phyloP scores from a whole-genome alignment of 495 filamentous ascomycete genomes.

The Echria macrotheca region DNA sequence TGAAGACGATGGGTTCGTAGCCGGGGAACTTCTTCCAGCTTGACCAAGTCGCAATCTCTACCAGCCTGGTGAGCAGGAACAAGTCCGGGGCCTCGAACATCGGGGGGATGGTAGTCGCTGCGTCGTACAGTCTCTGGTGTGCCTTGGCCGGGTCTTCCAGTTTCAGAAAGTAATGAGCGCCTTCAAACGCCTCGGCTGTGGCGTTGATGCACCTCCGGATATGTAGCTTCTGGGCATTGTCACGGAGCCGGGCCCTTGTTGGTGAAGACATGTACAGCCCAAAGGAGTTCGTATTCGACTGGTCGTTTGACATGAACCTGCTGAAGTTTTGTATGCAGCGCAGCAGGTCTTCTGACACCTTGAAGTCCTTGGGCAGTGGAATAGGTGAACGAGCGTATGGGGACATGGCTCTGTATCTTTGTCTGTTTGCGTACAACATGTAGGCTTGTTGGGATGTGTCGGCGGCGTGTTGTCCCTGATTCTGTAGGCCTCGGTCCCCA shows the following conservation, averaged over 20 bases:
- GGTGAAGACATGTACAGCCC: not conserved
- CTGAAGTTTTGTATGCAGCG: not conserved
- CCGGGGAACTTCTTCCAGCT: not conserved
- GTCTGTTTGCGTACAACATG: too few species aligned
- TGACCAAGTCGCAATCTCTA: not conserved
- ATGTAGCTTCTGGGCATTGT: not conserved
- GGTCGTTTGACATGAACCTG: not conserved
- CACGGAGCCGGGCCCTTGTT: not conserved
- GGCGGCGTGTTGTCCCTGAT: too few species aligned
- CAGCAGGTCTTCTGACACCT: not conserved
- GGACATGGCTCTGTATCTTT: too few species aligned
- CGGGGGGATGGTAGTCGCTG: not conserved
- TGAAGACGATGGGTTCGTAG: not conserved
- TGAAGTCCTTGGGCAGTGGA: not conserved
- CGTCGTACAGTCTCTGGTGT: not conserved
- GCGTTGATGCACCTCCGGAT: not conserved
- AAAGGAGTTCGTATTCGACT: not conserved
- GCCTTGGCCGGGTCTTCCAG: not conserved
- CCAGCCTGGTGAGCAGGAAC: not conserved
- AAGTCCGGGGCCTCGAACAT: not conserved
- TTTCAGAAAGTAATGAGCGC: not conserved
- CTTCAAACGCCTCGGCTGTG: not conserved
- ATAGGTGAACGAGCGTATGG: not conserved
- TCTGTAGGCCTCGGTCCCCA: too few species aligned
- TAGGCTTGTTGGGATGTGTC: too few species aligned